Evolutionary conservation across 768 basidiomycete genomes (phyloP), one percentile per base, ranked within the genome.

Genomic region (Daedalea quercina): DNA sequence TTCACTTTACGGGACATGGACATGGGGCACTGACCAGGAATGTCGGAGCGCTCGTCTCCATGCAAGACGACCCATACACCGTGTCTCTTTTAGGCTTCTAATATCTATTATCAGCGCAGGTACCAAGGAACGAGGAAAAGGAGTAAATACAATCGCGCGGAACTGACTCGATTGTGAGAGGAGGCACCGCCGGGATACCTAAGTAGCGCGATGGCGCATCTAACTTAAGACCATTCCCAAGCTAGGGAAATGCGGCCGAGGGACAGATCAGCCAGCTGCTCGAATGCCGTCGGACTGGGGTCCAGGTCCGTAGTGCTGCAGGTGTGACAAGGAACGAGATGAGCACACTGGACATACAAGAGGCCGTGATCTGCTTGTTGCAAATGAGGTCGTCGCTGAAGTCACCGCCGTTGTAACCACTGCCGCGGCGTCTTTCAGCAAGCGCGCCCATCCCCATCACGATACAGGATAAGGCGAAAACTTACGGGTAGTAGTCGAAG

Each of bases 331-430:
- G 58, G 34, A 69, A 60, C 3, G 51, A 52, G 6, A 66, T 67
- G 15, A 50, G 56, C 28, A 67, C 60, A 8, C 59, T 44, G 13
- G 47, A 68, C 75, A 65, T 69, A 86, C 87, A 87, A 4, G 20
- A 55, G 8, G 69, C 69, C 0, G 22, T 60, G 52, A 86, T 68
- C 49, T 69, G 57, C 60, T 68, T 73, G 58, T 70, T 69, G 64
- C 90, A 92, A 51, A 92, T 64, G 26, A 89, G 87, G 70, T 93
- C 90, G 52, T 57, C 61, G 67, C 91, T 92, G 24, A 89, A 84
- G 72, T 92, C 80, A 6, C 47, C 71, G 24, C 77, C 76, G 17
- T 67, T 48, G 63, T 80, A 85, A 9, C 73, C 77, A 44, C 85
- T 88, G 37, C 33, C 28, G 11, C 28, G 28, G 28, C 11, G 49